Base-by-base conservation (phyloP, 2,329 filamentous ascomycete species). In the Chaetomium sp. region DNA sequence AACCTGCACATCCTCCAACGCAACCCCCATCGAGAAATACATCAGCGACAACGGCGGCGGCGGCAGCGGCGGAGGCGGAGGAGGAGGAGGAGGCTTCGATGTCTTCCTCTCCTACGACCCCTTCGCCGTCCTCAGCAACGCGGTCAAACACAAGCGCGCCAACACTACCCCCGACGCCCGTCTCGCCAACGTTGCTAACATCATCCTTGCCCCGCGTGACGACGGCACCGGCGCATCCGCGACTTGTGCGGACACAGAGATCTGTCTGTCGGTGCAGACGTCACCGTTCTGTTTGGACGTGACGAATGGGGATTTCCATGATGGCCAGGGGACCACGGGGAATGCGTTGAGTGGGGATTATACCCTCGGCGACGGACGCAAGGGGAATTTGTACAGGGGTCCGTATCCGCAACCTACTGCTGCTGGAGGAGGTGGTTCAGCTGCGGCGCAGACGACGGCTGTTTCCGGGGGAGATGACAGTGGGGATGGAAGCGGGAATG, bases 381-480 rank as follows among this genome's bases (percentile, higher is more conserved):
- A 52, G 50, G 50, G 50, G 14, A 52, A 52, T 19, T 8, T 52
- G 50, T 52, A 52, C 35, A 52, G 32, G 4, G 50, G 50, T 14
- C 50, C 50, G 41, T 46, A 38, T 14, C 50, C 50, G 6, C 50
- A 52, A 42, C 33, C 35, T 2, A 52, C 50, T n/a, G 48, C 9
- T 2, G 42, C 34, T 9, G 42, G n/a, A 4, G 42, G 34, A 19
- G 10, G 10, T 45, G 14, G 9, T 4, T 34, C 42, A 27, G 19
- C 50, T 14, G 33, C 42, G 38, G 19, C 50, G 48, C 41, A 37
- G 35, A 4, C 35, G 46, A 6, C 35, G 9, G n/a, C 46, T 10
- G 35, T 3, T 5, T 19, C 35, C 19, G 19, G 19, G 19, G 19
- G 19, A 27, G 19, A 27, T 27, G 19, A 27, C 19, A 27, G 19